These are phyloP conservation scores for Gelatoporia subvermispora DNA, from an alignment of 768 basidiomycete genomes.

Conservation along the genomic window DNA sequence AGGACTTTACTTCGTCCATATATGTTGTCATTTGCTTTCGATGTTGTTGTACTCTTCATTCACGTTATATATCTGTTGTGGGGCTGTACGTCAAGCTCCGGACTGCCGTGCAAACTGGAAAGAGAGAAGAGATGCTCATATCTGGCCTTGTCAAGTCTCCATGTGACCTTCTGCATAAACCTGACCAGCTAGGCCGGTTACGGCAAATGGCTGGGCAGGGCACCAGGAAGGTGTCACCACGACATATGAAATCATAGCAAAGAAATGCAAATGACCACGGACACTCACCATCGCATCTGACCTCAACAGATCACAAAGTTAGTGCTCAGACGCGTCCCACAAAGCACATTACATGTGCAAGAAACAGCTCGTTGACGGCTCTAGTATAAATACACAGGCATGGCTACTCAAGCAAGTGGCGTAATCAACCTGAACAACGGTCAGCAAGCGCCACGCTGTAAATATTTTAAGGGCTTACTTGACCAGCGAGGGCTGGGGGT, in stretches of 20 bases:
- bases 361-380: background rate
- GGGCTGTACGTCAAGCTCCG: background rate
- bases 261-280: background rate
- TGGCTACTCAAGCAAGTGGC: slow-evolving; percentile 70
- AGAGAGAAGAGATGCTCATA: slow-evolving; percentile 47
- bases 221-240: slow-evolving; percentile 51
- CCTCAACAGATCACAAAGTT: background rate
- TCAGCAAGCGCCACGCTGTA: background rate
- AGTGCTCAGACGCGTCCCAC: background rate
- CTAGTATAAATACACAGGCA: slow-evolving; percentile 15
- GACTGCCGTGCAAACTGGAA: background rate
- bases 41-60: background rate
- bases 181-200: slow-evolving; percentile 42
- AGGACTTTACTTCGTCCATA: background rate
- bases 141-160: slow-evolving; percentile 85
- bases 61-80: background rate
- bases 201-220: slow-evolving; percentile 21
- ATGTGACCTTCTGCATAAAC: slow-evolving; percentile 45
- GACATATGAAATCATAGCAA: slow-evolving; percentile 55
- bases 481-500: slow-evolving; percentile 91
- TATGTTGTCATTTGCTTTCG: slow-evolving; percentile 3
- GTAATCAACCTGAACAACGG: slow-evolving; percentile 70
- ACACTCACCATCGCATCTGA: slow-evolving; percentile 8
- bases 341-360: background rate
- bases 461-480: slow-evolving; percentile 66